A percentile compares a stretch with the other conserved stretches of the same genome.
Conservation (phyloP, 176 grass and related monocot species). For the Thinopyrum elongatum region DNA sequence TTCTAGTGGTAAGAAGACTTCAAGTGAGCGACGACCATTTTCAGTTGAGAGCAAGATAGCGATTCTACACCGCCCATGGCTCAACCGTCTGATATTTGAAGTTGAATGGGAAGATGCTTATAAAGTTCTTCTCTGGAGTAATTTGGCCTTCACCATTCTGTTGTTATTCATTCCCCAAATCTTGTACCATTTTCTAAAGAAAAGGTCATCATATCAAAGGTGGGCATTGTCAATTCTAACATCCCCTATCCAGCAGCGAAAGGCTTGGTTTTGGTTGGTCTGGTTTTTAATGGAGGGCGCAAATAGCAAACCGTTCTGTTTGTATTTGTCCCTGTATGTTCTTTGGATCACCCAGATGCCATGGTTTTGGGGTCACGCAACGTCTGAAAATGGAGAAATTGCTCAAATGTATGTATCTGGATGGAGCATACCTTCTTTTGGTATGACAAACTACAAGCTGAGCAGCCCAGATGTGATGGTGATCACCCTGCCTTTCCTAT, state of each 20-base stretch:
- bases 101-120: constrained; percentile 79
- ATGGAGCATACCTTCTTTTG: constrained; percentile 49
- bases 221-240: constrained; percentile 44
- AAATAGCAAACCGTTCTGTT: constrained; percentile 60
- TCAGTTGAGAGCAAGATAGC: constrained; percentile 62
- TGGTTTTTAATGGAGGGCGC: constrained; percentile 75
- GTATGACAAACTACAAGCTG: constrained; percentile 30
- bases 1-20: constrained; percentile 50
- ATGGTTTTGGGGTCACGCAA: constrained; percentile 80
- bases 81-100: constrained; percentile 68
- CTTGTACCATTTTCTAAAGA: constrained; percentile 42
- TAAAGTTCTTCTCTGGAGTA: constrained; percentile 62
- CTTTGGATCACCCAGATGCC: constrained; percentile 74
- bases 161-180: constrained; percentile 56
- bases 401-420: constrained; percentile 71
- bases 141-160: constrained; percentile 49
- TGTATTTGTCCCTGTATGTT: constrained; percentile 54
- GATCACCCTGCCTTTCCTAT: constrained; percentile 86
- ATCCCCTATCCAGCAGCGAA: constrained; percentile 39
- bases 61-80: constrained; percentile 32
- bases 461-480: constrained; percentile 69
- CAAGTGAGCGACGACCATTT: constrained; percentile 61
- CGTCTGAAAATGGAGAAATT: constrained; percentile 72
- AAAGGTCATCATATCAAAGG: constrained; percentile 37
- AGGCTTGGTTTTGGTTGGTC: constrained; percentile 45